Base-by-base conservation (phyloP, 495 filamentous ascomycete genomes). In the Xylaria longipes region DNA sequence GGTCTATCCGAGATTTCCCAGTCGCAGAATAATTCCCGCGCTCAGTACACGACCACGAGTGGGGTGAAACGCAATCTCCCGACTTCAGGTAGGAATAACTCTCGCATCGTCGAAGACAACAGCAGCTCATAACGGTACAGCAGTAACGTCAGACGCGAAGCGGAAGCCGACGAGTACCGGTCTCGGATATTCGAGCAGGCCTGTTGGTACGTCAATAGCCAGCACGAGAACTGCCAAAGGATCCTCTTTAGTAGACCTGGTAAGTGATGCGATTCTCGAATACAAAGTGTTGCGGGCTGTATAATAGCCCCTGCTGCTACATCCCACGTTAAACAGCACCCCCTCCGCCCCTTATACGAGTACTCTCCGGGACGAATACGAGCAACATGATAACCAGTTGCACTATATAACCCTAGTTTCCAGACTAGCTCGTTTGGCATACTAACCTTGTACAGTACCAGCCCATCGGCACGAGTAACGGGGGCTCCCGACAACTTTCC, bases 11-110 rank as follows among this genome's bases (percentile, higher is more conserved):
- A 85, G 72, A 81, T 83, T 60, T 80, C 88, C 68, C 85, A 89
- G 5, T 92, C 92, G 5, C 85, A 89, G 67, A 89, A 83, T 72
- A 96, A 96, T 82, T 83, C 89, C 70, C 90, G 92, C 71, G 86
- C 88, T 17, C 84, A 85, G 15, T 79, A 80, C 33, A 78, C 84
- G 39, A 80, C 85, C 69, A 83, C 84, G 46, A 41, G 69, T 35
- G 77, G 76, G 3, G 60, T 75, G 48, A 86, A 86, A 74, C 82
- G 84, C 57, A 72, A 75, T 45, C 66, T 75, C 22, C 77, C 78
- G 3, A 71, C 77, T 35, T 67, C 78, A 70, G 84, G 83, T 72
- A 75, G 72, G 71, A 69, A 77, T 74, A 75, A 67, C 72, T 35
- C 64, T 27, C 70, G 63, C 35, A 46, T 58, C 37, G n/a, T 31